phyloP scores from a whole-genome alignment of 345 rosid species.

The Syzygium grande region DNA sequence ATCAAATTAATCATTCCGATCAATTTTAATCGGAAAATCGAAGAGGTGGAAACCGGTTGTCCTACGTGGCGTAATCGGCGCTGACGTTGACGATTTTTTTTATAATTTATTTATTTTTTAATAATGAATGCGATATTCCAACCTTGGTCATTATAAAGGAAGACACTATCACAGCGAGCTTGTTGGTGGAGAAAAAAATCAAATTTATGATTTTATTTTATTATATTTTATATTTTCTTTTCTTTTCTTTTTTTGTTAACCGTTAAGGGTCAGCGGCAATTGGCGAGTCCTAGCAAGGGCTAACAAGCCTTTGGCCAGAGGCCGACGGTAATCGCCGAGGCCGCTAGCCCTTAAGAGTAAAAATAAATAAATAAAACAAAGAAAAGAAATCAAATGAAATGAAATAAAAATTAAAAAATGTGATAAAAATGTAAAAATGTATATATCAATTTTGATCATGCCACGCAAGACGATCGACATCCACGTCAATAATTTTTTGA shows the following conservation, averaged over 20 bases:
- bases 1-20: background rate
- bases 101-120: background rate
- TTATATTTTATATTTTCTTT: background rate
- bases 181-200: background rate
- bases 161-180: background rate
- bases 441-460: fast-evolving
- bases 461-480: background rate
- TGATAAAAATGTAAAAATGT: no score
- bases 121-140: background rate
- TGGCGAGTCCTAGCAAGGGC: background rate
- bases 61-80: background rate
- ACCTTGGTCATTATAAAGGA: background rate
- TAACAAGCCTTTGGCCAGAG: background rate
- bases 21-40: background rate
- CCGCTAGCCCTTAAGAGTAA: background rate
- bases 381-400: background rate
- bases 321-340: background rate
- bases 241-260: background rate
- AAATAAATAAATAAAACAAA: background rate
- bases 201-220: background rate
- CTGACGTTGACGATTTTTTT: background rate
- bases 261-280: background rate
- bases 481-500: background rate
- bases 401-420: background rate
- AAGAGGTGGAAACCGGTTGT: background rate